Conservation (phyloP, 176 grass and related monocot genomes). For the Carex kokanica region DNA sequence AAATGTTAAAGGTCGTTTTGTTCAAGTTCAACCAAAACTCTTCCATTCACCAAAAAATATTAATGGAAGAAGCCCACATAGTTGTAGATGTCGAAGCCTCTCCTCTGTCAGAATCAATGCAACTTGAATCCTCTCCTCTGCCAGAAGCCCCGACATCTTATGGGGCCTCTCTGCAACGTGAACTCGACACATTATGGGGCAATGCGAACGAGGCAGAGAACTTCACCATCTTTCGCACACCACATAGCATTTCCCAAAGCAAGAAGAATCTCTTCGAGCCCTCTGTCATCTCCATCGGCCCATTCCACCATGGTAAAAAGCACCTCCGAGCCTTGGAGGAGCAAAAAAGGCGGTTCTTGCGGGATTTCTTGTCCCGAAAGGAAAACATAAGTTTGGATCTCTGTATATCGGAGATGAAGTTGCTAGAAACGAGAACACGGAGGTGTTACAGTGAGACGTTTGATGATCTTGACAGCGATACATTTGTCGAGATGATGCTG, state of each 20-base stretch:
- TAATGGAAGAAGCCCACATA: no score
- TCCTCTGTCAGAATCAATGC: no score
- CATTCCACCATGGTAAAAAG: not conserved
- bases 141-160: not conserved
- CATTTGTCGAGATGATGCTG: slow-evolving; percentile 23
- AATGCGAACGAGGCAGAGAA: no score
- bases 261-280: no score
- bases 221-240: no score
- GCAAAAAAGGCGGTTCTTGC: not conserved
- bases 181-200: no score
- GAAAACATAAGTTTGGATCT: not conserved
- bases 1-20: no score
- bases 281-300: not conserved
- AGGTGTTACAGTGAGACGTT: slow-evolving; percentile 4
- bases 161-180: not conserved
- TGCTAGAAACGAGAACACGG: not conserved
- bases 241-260: no score
- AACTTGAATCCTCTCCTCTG: no score
- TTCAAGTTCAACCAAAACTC: no score
- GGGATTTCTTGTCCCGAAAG: not conserved
- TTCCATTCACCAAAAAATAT: no score
- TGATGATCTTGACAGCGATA: not conserved
- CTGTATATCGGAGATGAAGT: slow-evolving; percentile 17
- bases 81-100: no score
- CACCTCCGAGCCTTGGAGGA: slow-evolving; percentile 16